Evolutionary conservation across 2,329 filamentous ascomycete genomes (phyloP), one percentile per base, ranked within the genome.

Genomic region (Daldinia sp.): DNA sequence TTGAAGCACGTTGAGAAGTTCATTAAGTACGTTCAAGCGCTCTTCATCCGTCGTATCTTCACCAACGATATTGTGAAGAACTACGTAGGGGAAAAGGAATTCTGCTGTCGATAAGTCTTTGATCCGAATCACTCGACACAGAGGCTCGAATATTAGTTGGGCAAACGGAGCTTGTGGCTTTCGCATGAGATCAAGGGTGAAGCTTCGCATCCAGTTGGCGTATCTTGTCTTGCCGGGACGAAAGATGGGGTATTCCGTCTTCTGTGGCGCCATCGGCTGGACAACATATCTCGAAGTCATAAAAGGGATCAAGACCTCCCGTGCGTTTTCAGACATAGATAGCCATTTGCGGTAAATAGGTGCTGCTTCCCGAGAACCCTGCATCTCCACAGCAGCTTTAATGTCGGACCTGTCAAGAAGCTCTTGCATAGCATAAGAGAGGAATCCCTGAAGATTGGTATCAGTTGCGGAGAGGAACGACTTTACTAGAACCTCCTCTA

Each of bases 341-440:
- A 90, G 82, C 93, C 94, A 99, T 77, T 93, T 92, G 62, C 87
- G 84, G 75, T 91, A 92, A 28, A 90, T 86, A 2, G 87, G 84
- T 55, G 86, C 87, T 10, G 85, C 84, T 30, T 89, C 87, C 20
- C 71, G 79, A 0, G 79, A 78, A 3, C 81, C 80, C 41, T 81
- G 79, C 77, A 80, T 79, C 33, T 78, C 79, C 58, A 83, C 85
- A 0, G 86, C 88, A 10, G 86, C 83, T 65, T 85, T 89, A 75
- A 98, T 90, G 30, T 92, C 90, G 75, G 92, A 93, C 72, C 91
- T 89, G 50, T 90, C 90, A 3, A 98, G 86, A 44, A 98, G 86
- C 74, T 97, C 92, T 79, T 99, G 96, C 90, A 99, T 98, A 1
- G 92, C 93, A 79, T 92, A 99, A 1, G 95, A 95, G 18, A 99